Evolutionary conservation across 176 grass and related monocot species (phyloP).

Genomic region (Aegilops bicornis): DNA sequence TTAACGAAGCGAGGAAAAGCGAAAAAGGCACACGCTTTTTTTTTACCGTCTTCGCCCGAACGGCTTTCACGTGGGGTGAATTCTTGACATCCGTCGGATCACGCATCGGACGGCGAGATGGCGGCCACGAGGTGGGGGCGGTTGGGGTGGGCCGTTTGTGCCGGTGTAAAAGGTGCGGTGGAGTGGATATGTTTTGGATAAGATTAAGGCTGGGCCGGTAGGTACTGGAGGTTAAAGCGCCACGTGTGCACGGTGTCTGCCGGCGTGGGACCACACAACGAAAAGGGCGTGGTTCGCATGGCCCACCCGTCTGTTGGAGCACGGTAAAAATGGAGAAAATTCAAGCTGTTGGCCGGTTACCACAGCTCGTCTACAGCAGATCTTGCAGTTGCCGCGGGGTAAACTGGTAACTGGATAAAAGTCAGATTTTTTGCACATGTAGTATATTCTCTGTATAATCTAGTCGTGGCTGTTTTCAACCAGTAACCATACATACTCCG

Average conservation of each 20-base stretch:
- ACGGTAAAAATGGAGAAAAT: background rate
- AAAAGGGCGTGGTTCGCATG: background rate
- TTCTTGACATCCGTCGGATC: background rate
- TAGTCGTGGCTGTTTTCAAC: too few species aligned
- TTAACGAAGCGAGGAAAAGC: background rate
- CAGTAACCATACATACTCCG: too few species aligned
- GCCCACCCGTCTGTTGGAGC: background rate
- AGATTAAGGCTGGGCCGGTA: background rate
- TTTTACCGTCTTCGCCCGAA: background rate
- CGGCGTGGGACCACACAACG: background rate
- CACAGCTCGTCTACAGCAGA: background rate
- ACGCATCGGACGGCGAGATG: accelerated
- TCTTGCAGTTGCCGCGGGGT: background rate
- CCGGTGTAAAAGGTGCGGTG: background rate
- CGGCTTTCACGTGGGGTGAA: constrained; percentile 26
- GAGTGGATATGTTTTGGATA: constrained; percentile 55
- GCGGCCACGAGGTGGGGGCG: background rate
- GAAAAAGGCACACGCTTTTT: background rate
- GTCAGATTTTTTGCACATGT: background rate
- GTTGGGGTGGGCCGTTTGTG: background rate
- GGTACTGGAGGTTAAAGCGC: background rate
- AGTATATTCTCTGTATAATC: too few species aligned
- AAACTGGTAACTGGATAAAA: background rate
- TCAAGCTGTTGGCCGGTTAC: background rate
- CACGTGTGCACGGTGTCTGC: constrained; percentile 21